Conservation (phyloP, 2,329 filamentous ascomycete species). For the Stagonosporopsis chrysanthemi region DNA sequence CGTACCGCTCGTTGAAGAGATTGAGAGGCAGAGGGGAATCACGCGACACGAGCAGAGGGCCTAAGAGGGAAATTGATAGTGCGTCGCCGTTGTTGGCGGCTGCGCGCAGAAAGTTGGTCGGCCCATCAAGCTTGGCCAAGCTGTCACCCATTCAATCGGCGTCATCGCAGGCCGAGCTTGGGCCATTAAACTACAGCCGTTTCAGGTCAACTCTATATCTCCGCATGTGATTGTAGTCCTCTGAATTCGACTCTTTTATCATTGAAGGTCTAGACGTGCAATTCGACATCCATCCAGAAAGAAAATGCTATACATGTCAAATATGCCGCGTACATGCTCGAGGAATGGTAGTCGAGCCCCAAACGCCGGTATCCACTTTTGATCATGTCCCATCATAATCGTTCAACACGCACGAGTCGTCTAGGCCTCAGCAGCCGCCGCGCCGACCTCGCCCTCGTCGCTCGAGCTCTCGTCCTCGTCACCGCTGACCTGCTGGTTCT, state of each 20-base stretch:
- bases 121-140: slow-evolving; percentile 9
- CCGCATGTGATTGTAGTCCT: not conserved
- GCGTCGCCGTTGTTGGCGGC: slow-evolving; percentile 13
- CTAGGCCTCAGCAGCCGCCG: slow-evolving; percentile 48
- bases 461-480: slow-evolving; percentile 97
- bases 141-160: slow-evolving; percentile 11
- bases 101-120: slow-evolving; percentile 18
- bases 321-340: slow-evolving; percentile 29
- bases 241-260: slow-evolving; percentile 1
- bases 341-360: slow-evolving; percentile 27
- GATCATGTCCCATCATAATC: slow-evolving; percentile 27
- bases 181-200: slow-evolving; percentile 3
- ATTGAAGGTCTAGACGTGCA: slow-evolving; percentile 16
- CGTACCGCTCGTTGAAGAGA: not conserved
- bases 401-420: slow-evolving; percentile 22
- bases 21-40: not conserved
- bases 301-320: slow-evolving; percentile 29
- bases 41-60: slow-evolving; percentile 9
- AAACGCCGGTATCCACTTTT: slow-evolving; percentile 44
- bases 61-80: slow-evolving; percentile 7
- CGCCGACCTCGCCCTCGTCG: slow-evolving; percentile 76
- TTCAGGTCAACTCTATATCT: not conserved
- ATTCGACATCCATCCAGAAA: slow-evolving; percentile 16
- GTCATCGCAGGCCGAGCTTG: slow-evolving; percentile 8
- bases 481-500: slow-evolving; percentile 97